Conservation (phyloP, 148 eudicot species). For the Silene conica region DNA sequence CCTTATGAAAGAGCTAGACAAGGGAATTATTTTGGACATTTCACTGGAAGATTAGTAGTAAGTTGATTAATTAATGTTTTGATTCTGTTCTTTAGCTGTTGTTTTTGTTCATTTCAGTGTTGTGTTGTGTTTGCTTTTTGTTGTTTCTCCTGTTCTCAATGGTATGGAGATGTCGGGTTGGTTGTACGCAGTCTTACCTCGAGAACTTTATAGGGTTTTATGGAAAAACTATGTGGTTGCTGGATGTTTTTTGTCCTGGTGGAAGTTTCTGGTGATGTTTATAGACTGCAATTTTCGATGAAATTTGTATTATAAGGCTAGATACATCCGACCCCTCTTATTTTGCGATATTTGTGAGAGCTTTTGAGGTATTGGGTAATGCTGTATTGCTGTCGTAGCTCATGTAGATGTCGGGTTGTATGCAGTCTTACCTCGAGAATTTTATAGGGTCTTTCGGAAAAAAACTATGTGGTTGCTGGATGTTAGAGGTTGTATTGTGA, state of each 20-base stretch:
- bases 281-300: no score
- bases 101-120: not conserved
- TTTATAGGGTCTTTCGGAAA: not conserved
- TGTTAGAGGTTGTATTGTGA: no score
- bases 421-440: not conserved
- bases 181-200: not conserved
- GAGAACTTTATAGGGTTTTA: not conserved
- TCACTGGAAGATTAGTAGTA: constrained; percentile 34
- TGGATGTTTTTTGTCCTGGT: not conserved
- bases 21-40: constrained; percentile 38
- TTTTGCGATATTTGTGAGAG: no score
- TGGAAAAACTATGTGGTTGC: not conserved
- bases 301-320: no score
- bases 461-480: not conserved
- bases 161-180: not conserved
- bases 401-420: not conserved
- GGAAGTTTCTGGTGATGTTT: no score
- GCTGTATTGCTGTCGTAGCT: no score
- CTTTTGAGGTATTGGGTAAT: no score
- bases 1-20: constrained; percentile 37
- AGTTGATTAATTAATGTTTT: constrained; percentile 3
- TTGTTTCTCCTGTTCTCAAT: not conserved
- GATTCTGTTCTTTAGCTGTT: not conserved
- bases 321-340: no score
- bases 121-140: not conserved